Conservation (phyloP, 805 yeast genomes). For the Candida schatavii region DNA sequence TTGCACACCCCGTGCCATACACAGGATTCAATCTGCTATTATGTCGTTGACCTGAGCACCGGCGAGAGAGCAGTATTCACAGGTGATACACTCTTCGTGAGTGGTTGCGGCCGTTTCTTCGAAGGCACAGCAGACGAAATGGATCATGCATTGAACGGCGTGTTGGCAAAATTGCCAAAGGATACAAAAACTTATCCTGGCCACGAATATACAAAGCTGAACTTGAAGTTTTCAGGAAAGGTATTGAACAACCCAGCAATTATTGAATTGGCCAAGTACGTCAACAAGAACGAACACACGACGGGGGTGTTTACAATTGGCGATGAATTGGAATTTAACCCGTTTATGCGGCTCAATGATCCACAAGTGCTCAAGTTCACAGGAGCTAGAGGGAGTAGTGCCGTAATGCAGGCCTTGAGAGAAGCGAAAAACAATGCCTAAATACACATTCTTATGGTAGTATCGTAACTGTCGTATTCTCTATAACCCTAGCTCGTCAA, state of each 20-base stretch:
- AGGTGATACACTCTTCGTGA: conserved; percentile 91
- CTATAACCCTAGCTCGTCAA: too few species aligned
- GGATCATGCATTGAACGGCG: conserved; percentile 62
- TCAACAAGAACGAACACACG: conserved; percentile 60
- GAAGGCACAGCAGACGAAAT: conserved; percentile 86
- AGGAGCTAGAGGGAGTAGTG: conserved; percentile 52
- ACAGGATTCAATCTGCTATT: conserved; percentile 91
- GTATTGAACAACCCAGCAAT: conserved; percentile 58
- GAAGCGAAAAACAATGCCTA: conserved; percentile 63
- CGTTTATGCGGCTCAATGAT: conserved; percentile 80
- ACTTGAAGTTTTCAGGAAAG: conserved; percentile 72
- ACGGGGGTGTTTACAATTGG: conserved; percentile 82
- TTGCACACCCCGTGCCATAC: conserved; percentile 98
- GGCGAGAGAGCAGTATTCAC: conserved; percentile 78
- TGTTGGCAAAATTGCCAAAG: conserved; percentile 59
- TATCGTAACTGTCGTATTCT: too few species aligned
- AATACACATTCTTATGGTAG: too few species aligned
- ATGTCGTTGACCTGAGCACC: conserved; percentile 59
- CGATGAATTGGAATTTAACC: conserved; percentile 82
- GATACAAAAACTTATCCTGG: conserved; percentile 86
- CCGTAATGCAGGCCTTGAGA: conserved; percentile 72
- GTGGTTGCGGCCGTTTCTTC: conserved; percentile 96
- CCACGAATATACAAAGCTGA: conserved; percentile 88
- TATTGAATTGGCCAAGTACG: conserved; percentile 49
- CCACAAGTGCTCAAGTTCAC: conserved; percentile 58